Conservation (phyloP, 495 filamentous ascomycete genomes). For the Evansstolkia leycettana region DNA sequence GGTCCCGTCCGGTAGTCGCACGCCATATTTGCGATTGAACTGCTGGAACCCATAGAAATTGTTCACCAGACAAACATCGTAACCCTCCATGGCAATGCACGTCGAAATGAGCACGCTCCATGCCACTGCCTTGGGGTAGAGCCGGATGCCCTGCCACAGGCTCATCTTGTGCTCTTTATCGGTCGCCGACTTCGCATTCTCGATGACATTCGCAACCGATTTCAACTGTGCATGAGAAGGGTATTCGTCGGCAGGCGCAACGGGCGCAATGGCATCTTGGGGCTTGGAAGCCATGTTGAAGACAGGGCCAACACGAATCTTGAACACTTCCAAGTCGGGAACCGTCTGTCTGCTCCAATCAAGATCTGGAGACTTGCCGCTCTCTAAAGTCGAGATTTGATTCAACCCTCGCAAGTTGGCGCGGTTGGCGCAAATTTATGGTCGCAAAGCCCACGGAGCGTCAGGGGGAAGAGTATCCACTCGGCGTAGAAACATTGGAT, state of each 20-base stretch:
- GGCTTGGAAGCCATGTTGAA: slow-evolving; percentile 14
- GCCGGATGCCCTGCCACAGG: slow-evolving; percentile 29
- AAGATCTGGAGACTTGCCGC: too few species aligned
- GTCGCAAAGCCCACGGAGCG: too few species aligned
- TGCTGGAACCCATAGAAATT: slow-evolving; percentile 35
- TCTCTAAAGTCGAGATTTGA: too few species aligned
- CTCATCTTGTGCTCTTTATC: slow-evolving; percentile 37
- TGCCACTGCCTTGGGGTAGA: slow-evolving; percentile 44
- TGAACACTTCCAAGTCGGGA: too few species aligned
- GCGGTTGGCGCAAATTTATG: too few species aligned
- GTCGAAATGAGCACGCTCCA: slow-evolving; percentile 44
- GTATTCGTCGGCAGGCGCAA: slow-evolving; percentile 5
- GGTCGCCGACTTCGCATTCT: slow-evolving; percentile 31
- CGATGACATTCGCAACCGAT: slow-evolving; percentile 24
- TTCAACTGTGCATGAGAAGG: neutral
- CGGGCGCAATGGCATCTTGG: slow-evolving; percentile 17
- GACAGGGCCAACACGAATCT: too few species aligned
- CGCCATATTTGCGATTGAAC: slow-evolving; percentile 63
- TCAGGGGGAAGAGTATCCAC: too few species aligned
- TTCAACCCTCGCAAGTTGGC: too few species aligned
- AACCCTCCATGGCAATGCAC: slow-evolving; percentile 46
- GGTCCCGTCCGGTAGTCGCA: slow-evolving; percentile 36
- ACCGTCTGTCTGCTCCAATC: too few species aligned
- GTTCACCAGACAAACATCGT: slow-evolving; percentile 41
- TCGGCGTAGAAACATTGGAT: too few species aligned